These are phyloP conservation scores for Chlorella sp. DNA, from an alignment of 139 green algal genomes.

Conservation along the genomic window DNA sequence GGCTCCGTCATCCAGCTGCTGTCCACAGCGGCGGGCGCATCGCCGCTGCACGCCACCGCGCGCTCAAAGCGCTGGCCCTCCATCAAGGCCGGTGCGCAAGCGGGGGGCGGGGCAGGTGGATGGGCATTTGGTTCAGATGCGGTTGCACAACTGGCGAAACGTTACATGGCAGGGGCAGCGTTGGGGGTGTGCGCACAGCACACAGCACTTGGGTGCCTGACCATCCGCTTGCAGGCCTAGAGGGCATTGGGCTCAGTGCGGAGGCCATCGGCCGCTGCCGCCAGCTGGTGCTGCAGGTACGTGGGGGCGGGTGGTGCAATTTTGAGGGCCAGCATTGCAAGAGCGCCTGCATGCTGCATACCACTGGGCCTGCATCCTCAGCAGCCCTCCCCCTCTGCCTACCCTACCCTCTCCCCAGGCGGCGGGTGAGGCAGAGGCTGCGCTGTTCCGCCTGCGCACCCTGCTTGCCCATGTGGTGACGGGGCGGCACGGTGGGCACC, in stretches of 20 bases:
- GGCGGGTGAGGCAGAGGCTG: conserved; percentile 54
- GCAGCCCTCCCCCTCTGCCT: neutral
- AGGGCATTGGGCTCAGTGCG: conserved; percentile 66
- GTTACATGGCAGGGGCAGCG: too few species aligned
- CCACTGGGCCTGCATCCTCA: too few species aligned
- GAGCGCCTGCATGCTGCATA: too few species aligned
- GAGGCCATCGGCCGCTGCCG: conserved; percentile 65
- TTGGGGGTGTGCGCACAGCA: too few species aligned
- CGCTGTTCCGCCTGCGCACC: conserved; percentile 42
- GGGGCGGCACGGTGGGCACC: neutral
- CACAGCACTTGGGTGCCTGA: too few species aligned
- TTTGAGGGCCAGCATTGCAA: too few species aligned
- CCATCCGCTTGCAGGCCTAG: conserved; percentile 45
- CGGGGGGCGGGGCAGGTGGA: too few species aligned
- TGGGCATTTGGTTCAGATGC: too few species aligned
- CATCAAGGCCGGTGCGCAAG: conserved; percentile 43
- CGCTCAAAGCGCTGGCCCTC: conserved; percentile 62
- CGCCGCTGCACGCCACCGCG: conserved; percentile 38
- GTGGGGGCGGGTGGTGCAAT: too few species aligned
- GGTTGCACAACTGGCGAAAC: too few species aligned
- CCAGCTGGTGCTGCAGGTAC: conserved; percentile 55
- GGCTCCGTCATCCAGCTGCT: conserved; percentile 60
- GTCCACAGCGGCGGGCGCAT: conserved; percentile 46
- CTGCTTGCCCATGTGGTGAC: conserved; percentile 25
- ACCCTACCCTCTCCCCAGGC: conserved; percentile 34